Percentiles rank a stretch among this genome's conserved stretches.
Evolutionary conservation across 202 grass and related monocot species (phyloP).

Genomic region (Cymbopogon flexuosus): DNA sequence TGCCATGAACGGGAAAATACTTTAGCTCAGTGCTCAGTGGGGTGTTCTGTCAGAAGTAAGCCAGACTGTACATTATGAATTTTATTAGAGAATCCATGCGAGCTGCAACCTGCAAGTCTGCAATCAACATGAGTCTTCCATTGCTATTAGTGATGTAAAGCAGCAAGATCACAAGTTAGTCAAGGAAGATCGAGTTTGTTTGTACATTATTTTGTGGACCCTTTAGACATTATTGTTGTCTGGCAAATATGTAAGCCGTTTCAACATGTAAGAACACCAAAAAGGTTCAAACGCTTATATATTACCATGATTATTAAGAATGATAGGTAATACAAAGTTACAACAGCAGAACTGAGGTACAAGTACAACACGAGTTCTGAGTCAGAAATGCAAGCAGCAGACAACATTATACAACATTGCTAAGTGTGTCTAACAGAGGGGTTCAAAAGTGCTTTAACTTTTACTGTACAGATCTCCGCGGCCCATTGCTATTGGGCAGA

Average conservation of each 20-base stretch:
- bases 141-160: background rate
- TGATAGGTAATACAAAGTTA: background rate
- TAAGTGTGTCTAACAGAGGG: background rate
- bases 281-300: constrained; percentile 1
- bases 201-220: background rate
- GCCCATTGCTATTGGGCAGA: background rate
- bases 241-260: background rate
- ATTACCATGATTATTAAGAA: background rate
- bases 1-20: too few relatives aligned
- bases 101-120: background rate
- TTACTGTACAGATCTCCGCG: constrained; percentile 17
- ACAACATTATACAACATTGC: background rate
- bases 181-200: background rate
- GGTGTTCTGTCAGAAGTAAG: background rate
- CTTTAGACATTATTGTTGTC: background rate
- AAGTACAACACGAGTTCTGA: background rate
- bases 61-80: background rate
- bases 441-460: background rate
- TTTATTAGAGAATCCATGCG: background rate
- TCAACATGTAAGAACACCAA: background rate
- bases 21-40: too few relatives aligned
- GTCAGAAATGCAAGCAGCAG: background rate
- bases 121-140: background rate
- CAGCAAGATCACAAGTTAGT: background rate
- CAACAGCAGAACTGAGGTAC: background rate